These are phyloP conservation scores for Colletotrichum chrysophilum DNA, from an alignment of 2,329 filamentous ascomycete species.

Conservation along the genomic window DNA sequence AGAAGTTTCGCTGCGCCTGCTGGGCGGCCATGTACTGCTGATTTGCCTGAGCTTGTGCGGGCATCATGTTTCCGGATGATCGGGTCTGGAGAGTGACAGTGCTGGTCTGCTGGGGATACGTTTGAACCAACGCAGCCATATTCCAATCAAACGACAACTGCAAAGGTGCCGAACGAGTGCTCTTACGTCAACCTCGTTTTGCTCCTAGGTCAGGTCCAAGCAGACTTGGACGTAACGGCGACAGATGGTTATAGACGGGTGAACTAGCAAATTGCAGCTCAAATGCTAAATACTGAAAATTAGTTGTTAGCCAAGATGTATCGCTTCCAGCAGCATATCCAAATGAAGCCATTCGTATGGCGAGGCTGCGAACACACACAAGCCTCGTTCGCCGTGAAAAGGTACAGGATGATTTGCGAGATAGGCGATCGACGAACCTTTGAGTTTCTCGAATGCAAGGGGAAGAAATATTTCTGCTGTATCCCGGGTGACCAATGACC, in stretches of 20 bases:
- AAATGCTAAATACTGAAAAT: background rate
- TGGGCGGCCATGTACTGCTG: conserved; percentile 56
- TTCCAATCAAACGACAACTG: conserved; percentile 36
- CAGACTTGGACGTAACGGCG: background rate
- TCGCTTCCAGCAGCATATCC: background rate
- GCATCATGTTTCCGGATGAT: conserved; percentile 67
- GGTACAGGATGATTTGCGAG: background rate
- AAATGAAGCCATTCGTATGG: background rate
- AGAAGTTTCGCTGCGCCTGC: conserved; percentile 52
- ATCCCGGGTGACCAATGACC: conserved; percentile 16
- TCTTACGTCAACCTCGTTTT: background rate
- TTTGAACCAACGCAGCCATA: conserved; percentile 88
- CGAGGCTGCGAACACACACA: background rate
- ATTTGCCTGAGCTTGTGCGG: conserved; percentile 52
- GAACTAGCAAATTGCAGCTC: background rate
- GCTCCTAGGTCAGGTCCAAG: background rate
- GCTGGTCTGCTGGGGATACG: conserved; percentile 76
- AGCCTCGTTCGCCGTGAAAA: background rate
- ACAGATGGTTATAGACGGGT: background rate
- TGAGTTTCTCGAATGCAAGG: background rate
- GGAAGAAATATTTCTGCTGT: background rate
- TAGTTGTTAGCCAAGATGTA: background rate
- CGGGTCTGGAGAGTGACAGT: conserved; percentile 79
- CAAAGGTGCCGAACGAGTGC: background rate
- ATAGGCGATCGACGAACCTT: conserved; percentile 11